Evolutionary conservation across 148 eudicot genomes (phyloP), one percentile per base, ranked within the genome.

Genomic region (Rhododendron simsii): DNA sequence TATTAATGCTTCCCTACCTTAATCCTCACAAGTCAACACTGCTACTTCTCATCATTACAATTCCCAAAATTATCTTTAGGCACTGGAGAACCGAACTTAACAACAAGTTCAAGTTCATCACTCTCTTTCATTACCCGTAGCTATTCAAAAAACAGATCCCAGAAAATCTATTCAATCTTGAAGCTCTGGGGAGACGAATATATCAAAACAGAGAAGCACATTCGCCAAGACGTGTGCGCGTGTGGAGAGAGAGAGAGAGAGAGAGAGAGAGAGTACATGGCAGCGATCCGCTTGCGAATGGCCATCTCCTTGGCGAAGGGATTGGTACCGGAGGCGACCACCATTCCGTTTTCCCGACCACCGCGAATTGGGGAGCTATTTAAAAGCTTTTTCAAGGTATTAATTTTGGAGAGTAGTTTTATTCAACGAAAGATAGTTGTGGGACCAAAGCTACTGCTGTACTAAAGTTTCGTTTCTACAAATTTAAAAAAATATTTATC

Each of bases 221-320:
- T 30, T 30, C 28, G 28, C 13, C 16, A n/a, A 28, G 4, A 3
- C 14, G 3, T 57, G 6, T 57, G 37, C 12, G 75, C 1, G 73
- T 2, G 37, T 1, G 39, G 2, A 2, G 37, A 35, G 37, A 35
- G 37, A 35, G 39, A 37, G 39, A 37, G 37, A 35, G 74, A 10
- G 74, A 65, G 73, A 71, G 76, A 71, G 76, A 71, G 76, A 71
- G 76, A 30, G 39, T 71, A 71, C 76, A 71, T 71, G 76, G 18
- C 14, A 20, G 76, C 20, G 21, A 71, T 71, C 8, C 76, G 76
- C 76, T 71, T 71, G 39, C 76, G 76, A 28, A 71, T 30, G 41
- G 76, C 76, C 20, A 71, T 71, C 20, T 71, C 76, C 76, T 71
- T 71, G 76, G 76, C 41, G 41, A 71, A 30, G 76, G 37, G 39